Evolutionary conservation across 2,329 filamentous ascomycete species (phyloP).

Genomic region (Aureobasidium sp.): DNA sequence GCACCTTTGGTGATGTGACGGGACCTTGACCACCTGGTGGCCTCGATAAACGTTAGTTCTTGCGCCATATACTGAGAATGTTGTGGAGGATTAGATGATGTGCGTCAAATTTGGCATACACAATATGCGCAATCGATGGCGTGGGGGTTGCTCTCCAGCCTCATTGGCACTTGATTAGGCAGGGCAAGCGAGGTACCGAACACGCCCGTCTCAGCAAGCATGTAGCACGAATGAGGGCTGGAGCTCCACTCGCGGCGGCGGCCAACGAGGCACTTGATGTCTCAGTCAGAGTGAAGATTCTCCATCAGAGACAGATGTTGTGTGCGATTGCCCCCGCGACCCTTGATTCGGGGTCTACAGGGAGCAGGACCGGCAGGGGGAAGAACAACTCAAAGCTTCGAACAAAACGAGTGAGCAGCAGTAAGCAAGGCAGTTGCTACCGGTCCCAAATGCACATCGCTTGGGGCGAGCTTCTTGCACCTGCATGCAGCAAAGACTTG

Average conservation of each 20-base stretch:
- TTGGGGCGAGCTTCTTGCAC: conserved; percentile 12
- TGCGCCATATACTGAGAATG: conserved; percentile 8
- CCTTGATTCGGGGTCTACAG: background rate
- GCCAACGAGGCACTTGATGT: background rate
- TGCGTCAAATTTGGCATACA: background rate
- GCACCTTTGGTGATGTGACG: conserved; percentile 2
- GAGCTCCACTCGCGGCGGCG: background rate
- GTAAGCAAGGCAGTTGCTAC: conserved; percentile 7
- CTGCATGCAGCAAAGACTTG: conserved; percentile 12
- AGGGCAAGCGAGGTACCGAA: conserved; percentile 14
- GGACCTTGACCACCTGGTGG: conserved; percentile 10
- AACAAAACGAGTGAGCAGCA: conserved; percentile 10
- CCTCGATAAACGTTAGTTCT: background rate
- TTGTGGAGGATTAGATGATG: background rate
- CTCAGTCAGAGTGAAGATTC: background rate
- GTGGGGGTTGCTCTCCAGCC: conserved; percentile 13
- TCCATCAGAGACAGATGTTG: background rate
- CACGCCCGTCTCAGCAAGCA: background rate
- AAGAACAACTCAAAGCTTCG: background rate
- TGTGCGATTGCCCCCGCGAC: background rate
- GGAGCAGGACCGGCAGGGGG: background rate
- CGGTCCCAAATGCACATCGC: conserved; percentile 15
- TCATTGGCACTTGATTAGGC: conserved; percentile 7
- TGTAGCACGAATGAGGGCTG: background rate
- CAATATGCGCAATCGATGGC: conserved; percentile 1